Evolutionary conservation across 305 asterid genomes (phyloP).

Genomic region (Solanum hybrid): DNA sequence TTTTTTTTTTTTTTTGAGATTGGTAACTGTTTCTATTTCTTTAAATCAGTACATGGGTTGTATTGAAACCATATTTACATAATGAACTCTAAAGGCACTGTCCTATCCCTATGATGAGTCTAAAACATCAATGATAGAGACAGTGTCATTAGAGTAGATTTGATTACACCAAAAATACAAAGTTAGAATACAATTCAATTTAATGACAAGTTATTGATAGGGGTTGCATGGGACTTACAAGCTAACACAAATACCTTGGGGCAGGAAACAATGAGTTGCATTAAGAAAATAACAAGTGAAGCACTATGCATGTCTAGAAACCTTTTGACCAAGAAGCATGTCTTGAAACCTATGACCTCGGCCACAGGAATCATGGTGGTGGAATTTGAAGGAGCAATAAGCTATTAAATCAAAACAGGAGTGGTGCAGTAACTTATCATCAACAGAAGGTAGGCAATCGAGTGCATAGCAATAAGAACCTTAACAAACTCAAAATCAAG

Average conservation of each 20-base stretch:
- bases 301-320: neutral
- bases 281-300: neutral
- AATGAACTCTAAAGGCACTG: too few species aligned
- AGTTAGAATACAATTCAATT: too few species aligned
- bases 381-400: neutral
- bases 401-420: neutral
- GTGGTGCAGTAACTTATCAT: neutral
- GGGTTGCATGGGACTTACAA: neutral
- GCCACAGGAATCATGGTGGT: neutral
- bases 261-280: neutral
- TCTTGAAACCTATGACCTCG: neutral
- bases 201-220: neutral
- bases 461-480: neutral
- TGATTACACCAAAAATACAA: too few species aligned
- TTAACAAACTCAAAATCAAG: neutral
- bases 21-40: too few species aligned
- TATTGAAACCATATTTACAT: too few species aligned
- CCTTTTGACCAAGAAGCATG: neutral
- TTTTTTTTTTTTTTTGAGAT: too few species aligned
- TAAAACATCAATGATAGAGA: too few species aligned
- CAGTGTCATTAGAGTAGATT: too few species aligned
- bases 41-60: too few species aligned
- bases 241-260: neutral
- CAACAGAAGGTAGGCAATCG: neutral
- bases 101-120: too few species aligned